phyloP scores from a whole-genome alignment of 805 yeast genomes.

The Zygoascus tannicola region DNA sequence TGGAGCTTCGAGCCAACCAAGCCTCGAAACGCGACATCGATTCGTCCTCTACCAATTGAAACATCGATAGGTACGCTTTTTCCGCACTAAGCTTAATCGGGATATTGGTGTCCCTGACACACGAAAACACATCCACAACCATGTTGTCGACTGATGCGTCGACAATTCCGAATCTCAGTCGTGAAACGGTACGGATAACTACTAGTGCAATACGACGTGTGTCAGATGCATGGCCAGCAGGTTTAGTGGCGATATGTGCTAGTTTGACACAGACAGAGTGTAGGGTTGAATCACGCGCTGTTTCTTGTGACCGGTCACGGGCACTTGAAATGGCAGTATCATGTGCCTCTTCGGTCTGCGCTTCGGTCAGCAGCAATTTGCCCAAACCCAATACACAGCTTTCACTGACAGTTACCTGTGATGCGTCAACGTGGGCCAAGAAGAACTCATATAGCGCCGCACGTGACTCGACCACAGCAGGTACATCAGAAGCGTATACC shows the following conservation, averaged over 20 bases:
- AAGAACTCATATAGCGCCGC: constrained; percentile 44
- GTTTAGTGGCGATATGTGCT: constrained; percentile 40
- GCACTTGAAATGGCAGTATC: too few relatives aligned
- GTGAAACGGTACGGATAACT: constrained; percentile 62
- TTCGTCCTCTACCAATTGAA: constrained; percentile 60
- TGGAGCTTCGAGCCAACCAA: constrained; percentile 46
- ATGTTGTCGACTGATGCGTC: constrained; percentile 38
- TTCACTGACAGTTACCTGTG: constrained; percentile 51
- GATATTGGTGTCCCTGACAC: constrained; percentile 79
- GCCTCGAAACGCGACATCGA: constrained; percentile 41
- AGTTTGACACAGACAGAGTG: too few relatives aligned
- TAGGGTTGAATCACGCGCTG: too few relatives aligned
- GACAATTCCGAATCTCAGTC: constrained; percentile 35
- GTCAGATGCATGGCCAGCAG: constrained; percentile 57
- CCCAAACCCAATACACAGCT: constrained; percentile 75
- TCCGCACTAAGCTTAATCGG: constrained; percentile 94
- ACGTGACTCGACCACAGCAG: constrained; percentile 44
- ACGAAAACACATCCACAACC: constrained; percentile 66
- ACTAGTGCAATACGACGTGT: constrained; percentile 73
- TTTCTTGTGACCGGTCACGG: too few relatives aligned
- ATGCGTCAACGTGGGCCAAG: constrained; percentile 35
- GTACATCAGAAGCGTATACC: constrained; percentile 61
- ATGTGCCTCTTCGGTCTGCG: constrained; percentile 29
- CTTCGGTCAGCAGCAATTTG: constrained; percentile 52
- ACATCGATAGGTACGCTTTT: constrained; percentile 68